phyloP scores from a whole-genome alignment of 306 rosid genomes.

The Aeschynomene evenia region DNA sequence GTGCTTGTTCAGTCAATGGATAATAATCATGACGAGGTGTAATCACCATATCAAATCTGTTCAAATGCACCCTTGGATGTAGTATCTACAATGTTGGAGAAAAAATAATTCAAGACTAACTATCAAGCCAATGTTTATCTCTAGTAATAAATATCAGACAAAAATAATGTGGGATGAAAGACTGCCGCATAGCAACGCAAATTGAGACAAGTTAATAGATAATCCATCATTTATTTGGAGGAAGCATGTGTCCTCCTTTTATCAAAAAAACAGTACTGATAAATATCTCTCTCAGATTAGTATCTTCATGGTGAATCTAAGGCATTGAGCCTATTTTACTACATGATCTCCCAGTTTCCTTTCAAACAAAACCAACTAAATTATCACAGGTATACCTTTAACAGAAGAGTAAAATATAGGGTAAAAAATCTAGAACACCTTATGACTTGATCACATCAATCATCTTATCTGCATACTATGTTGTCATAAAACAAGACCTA shows the following conservation, averaged over 20 bases:
- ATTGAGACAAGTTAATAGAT: neutral
- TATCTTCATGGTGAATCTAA: neutral
- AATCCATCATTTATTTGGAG: neutral
- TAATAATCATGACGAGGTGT: conserved; percentile 90
- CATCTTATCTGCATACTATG: neutral
- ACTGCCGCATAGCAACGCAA: conserved; percentile 5
- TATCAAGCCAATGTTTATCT: conserved; percentile 14
- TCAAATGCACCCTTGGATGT: conserved; percentile 80
- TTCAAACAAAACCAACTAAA: neutral
- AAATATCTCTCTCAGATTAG: neutral
- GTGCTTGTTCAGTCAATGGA: conserved; percentile 75
- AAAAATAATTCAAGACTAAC: conserved; percentile 9
- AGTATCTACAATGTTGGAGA: conserved; percentile 39
- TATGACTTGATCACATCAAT: neutral
- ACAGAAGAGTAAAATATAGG: neutral
- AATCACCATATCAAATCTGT: conserved; percentile 88
- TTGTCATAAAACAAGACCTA: neutral
- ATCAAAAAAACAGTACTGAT: neutral
- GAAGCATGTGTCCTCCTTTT: neutral
- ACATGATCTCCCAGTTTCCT: neutral
- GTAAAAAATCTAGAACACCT: neutral
- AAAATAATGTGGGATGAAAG: neutral
- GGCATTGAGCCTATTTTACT: neutral
- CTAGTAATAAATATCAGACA: neutral
- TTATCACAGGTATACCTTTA: neutral